A percentile compares a stretch with the other conserved stretches of the same genome.
Conservation (phyloP, 129 eudicot genomes). For the Arctium minus region DNA sequence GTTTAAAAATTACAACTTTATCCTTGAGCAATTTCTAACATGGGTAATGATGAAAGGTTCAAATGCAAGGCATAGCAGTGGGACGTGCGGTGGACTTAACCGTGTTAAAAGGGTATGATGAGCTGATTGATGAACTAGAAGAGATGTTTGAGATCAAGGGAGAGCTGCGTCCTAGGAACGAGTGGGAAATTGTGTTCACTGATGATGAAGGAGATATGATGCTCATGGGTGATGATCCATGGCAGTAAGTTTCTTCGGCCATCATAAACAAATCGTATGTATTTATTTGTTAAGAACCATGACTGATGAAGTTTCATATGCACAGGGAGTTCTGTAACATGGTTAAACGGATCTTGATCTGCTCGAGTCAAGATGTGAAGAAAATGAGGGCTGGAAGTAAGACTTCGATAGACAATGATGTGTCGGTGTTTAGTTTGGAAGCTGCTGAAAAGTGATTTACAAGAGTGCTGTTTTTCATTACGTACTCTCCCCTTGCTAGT, state of each 20-base stretch:
- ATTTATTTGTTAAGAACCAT: background rate
- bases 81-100: constrained; percentile 96
- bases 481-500: background rate
- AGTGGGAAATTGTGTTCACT: constrained; percentile 86
- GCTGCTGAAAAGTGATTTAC: constrained; percentile 23
- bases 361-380: constrained; percentile 80
- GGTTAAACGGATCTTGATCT: constrained; percentile 69
- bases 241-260: constrained; percentile 60
- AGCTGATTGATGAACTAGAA: constrained; percentile 75
- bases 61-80: constrained; percentile 95
- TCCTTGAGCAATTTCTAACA: background rate
- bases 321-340: constrained; percentile 79
- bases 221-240: constrained; percentile 96
- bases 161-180: constrained; percentile 53
- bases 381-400: constrained; percentile 65
- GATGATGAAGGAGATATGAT: constrained; percentile 99
- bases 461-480: background rate
- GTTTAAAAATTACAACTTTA: background rate
- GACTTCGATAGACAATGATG: constrained; percentile 39
- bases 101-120: constrained; percentile 59
- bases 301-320: background rate
- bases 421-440: constrained; percentile 44
- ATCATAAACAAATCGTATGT: background rate
- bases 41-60: constrained; percentile 53
- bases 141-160: constrained; percentile 88